Evolutionary conservation across 176 grass and related monocot genomes (phyloP), one percentile per base, ranked within the genome.

Genomic region (Microstegium vimineum): DNA sequence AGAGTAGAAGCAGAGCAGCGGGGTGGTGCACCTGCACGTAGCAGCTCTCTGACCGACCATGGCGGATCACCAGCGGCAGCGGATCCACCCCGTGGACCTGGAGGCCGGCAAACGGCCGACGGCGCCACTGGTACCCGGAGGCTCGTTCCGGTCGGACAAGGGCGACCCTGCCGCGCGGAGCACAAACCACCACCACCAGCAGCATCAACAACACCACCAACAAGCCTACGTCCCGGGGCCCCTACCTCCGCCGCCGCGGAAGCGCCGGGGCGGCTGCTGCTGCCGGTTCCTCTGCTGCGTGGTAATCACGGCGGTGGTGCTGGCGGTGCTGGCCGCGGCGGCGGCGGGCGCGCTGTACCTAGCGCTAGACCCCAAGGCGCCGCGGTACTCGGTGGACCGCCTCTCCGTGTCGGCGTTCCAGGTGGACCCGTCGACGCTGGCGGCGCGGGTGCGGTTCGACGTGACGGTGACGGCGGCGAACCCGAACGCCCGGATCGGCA

Each of bases 41-140:
- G 10, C 23, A 5, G 22, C 22, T 57, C 22, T 23, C n/a, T n/a
- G n/a, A n/a, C n/a, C n/a, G 22, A 18, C 36, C 47, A 98, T 91
- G 90, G 81, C 92, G 36, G 92, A 98, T 37, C 90, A 91, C 31
- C 95, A 94, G 90, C 20, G 84, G 75, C 95, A 94, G 90, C 20
- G 84, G 75, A 94, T 98, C 67, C 95, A 98, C 79, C 92, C 95
- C 14, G 89, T 82, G 7, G 92, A 98, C 68, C 47, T 98, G 54
- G 95, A 98, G 73, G 41, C 92, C 26, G 88, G 51, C 10, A 73
- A 73, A 1, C 77, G 74, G 35, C 70, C 90, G 2, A 27, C 92
- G 17, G 79, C 67, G 11, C 92, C 95, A 54, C 90, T 93, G 17
- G 86, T 93, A n/a, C 76, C 82, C 0, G 37, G 51, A 3, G 77